phyloP scores from a whole-genome alignment of 805 yeast species.

The Tetrapisispora arboricola region DNA sequence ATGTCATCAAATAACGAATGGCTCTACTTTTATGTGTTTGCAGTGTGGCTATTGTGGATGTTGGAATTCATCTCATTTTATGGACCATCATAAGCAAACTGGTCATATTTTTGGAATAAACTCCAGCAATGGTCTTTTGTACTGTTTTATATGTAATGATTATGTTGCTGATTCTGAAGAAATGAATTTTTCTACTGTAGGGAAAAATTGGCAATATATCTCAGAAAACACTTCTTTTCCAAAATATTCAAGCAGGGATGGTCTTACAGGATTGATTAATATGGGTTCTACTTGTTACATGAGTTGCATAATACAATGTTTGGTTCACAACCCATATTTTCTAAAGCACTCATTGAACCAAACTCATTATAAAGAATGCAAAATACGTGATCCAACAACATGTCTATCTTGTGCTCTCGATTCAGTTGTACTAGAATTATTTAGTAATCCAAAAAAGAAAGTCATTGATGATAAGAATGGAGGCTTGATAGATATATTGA shows the following conservation, averaged over 20 bases:
- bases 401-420: constrained; percentile 86
- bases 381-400: constrained; percentile 17
- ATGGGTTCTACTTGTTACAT: constrained; percentile 97
- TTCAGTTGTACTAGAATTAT: constrained; percentile 64
- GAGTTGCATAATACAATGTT: constrained; percentile 82
- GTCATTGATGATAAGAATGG: constrained; percentile 23
- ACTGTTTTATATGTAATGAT: constrained; percentile 71
- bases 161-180: constrained; percentile 53
- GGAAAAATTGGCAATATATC: constrained; percentile 22
- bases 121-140: constrained; percentile 54
- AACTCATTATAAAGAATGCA: constrained; percentile 23
- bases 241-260: constrained; percentile 48
- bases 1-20: constrained; percentile 24
- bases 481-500: constrained; percentile 70
- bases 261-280: constrained; percentile 79
- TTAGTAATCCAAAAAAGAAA: constrained; percentile 29
- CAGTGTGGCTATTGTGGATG: constrained; percentile 77
- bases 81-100: constrained; percentile 35
- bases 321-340: constrained; percentile 83
- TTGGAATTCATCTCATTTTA: constrained; percentile 39
- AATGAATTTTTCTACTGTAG: constrained; percentile 13
- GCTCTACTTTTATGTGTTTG: constrained; percentile 49
- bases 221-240: constrained; percentile 17
- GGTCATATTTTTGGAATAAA: constrained; percentile 60
- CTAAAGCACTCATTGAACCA: constrained; percentile 60